A percentile compares a stretch with the other conserved stretches of the same genome.
Evolutionary conservation across 2,329 filamentous ascomycete genomes (phyloP).

Genomic region (Ramichloridium luteum): DNA sequence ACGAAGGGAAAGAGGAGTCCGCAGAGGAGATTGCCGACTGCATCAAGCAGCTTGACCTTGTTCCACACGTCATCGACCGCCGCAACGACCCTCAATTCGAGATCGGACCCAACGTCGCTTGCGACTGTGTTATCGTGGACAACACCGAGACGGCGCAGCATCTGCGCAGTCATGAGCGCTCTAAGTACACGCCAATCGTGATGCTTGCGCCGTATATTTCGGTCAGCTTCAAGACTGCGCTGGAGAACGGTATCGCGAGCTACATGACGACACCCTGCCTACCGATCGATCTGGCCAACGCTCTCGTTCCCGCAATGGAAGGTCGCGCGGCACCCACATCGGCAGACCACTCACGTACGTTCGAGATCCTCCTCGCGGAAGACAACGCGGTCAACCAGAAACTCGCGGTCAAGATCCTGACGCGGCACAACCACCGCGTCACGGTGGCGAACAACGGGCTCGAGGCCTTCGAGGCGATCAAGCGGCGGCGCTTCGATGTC

Average conservation of each 20-base stretch:
- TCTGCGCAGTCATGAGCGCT: constrained; percentile 77
- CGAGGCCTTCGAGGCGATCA: constrained; percentile 85
- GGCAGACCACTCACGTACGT: constrained; percentile 86
- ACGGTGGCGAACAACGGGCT: constrained; percentile 91
- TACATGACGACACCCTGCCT: constrained; percentile 98
- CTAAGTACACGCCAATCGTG: constrained; percentile 96
- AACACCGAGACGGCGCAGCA: constrained; percentile 81
- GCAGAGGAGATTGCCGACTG: constrained; percentile 66
- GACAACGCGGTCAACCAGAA: constrained; percentile 97
- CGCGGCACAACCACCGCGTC: constrained; percentile 89
- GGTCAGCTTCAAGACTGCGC: constrained; percentile 81
- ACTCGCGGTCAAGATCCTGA: constrained; percentile 87
- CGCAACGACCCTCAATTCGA: constrained; percentile 46
- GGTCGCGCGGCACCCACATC: constrained; percentile 83
- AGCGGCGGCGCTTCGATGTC: constrained; percentile 85
- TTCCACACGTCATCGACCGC: constrained; percentile 75
- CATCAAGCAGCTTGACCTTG: constrained; percentile 65
- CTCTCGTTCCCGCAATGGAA: constrained; percentile 89
- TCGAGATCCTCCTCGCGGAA: constrained; percentile 88
- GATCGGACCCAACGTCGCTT: constrained; percentile 48
- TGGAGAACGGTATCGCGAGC: constrained; percentile 93
- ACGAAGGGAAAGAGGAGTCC: constrained; percentile 71
- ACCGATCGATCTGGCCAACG: constrained; percentile 87
- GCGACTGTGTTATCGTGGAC: constrained; percentile 93
- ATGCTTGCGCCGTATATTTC: constrained; percentile 79